Conservation (phyloP, 192 early-diverging fungal species). For the Coemansia sp. region DNA sequence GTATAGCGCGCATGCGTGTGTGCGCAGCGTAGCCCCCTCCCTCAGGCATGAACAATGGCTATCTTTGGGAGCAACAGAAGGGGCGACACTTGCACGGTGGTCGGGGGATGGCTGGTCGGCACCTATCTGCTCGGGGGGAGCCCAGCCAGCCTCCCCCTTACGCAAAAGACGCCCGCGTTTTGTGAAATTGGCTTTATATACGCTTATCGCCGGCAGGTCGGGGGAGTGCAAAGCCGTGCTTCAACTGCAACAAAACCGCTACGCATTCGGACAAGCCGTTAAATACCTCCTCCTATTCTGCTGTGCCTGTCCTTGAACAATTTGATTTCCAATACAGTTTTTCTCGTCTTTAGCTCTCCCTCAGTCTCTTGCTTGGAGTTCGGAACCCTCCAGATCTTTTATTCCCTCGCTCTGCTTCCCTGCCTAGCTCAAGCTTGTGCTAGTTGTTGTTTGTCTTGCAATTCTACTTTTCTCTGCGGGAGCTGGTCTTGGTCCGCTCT, state of each 20-base stretch:
- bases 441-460: slow-evolving; percentile 1
- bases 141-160: slow-evolving; percentile 10
- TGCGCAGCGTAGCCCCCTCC: slow-evolving; percentile 26
- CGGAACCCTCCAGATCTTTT: not conserved
- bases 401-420: not conserved
- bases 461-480: not conserved
- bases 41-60: slow-evolving; percentile 18
- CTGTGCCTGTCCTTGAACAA: slow-evolving; percentile 41
- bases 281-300: slow-evolving; percentile 51
- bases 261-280: slow-evolving; percentile 47
- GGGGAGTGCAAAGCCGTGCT: slow-evolving; percentile 19
- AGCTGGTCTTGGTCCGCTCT: not conserved
- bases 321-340: slow-evolving; percentile 49
- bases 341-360: not conserved
- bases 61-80: slow-evolving; percentile 17
- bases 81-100: slow-evolving; percentile 20
- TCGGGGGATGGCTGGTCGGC: slow-evolving; percentile 16
- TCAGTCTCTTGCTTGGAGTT: slow-evolving; percentile 7
- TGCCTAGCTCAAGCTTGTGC: not conserved
- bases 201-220: slow-evolving; percentile 19
- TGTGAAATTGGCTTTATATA: slow-evolving; percentile 18
- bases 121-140: slow-evolving; percentile 19
- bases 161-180: not conserved
- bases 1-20: slow-evolving; percentile 28
- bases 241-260: slow-evolving; percentile 25